Evolutionary conservation across 164 flowering plant species (phyloP), one percentile per base, ranked within the genome.

Genomic region (Aristolochia fimbriata): DNA sequence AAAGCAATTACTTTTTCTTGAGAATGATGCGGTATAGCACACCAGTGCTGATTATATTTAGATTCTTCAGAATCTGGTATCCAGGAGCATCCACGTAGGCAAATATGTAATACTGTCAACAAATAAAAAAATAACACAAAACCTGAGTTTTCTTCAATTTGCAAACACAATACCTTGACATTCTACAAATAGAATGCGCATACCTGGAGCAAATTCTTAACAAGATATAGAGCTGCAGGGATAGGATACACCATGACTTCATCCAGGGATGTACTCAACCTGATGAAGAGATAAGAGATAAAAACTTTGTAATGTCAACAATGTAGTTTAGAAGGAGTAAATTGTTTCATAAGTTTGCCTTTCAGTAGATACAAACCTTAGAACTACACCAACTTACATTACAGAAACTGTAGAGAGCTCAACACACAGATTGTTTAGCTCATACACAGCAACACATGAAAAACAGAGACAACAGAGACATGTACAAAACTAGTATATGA

Each of bases 81-180:
- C 96, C 93, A 12, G 98, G 98, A 59, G 98, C 98, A 73, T 89
- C 90, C 64, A 92, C 98, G 71, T 92, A 92, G n/a, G 93, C 90
- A 82, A 92, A 93, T 68, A 93, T 93, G 73, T 93, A 90, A 71
- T 93, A 93, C 98, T 93, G 87, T 78, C 55, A 73, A 25, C 47
- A 70, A 70, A 24, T 12, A 51, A 31, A 50, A 51, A 31, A 50
- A 59, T 49, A 17, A 21, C 10, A 15, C 47, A 24, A 60, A n/a
- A 58, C 53, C 66, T 58, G 30, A 48, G 50, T 45, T 37, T 50
- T 30, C 25, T 47, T 41, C 9, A 23, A 49, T 27, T 25, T 24
- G 48, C 59, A 56, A 58, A 6, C 19, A 25, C 17, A 46, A 55
- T 51, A 47, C 30, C 30, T 8, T 24, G 21, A 19, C 20, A 57